Base-by-base conservation (phyloP, 208 protist species). In the Endotrypanum monterogeii region DNA sequence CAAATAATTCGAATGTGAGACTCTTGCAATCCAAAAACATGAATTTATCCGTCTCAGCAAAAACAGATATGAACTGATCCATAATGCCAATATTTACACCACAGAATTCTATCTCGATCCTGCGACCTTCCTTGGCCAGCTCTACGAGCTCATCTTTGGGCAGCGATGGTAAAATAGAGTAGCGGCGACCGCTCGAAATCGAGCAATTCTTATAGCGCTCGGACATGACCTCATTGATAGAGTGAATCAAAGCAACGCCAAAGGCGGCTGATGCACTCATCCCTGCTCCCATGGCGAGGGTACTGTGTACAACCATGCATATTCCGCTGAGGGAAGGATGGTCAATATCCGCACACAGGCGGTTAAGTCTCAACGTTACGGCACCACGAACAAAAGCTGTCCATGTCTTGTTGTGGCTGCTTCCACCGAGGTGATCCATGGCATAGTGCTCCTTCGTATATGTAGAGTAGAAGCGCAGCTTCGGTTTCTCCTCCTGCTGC, bases 11-110 rank as follows among this genome's bases (percentile, higher is more conserved):
- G 76, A 83, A 89, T n/a, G 67, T 74, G 37, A 89, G 80, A 20
- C 84, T 77, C 57, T 83, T 76, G 83, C 95, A 98, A 80, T 98
- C 93, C 16, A 94, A 78, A 56, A 92, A 87, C 80, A 94, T 88
- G 74, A 91, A 94, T 73, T 85, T 86, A 80, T 88, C 83, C 11
- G 71, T 67, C 57, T 97, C 86, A 30, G 92, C 73, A 23, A 98
- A 83, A 58, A 78, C 90, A 4, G 90, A 91, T 66, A 84, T 88
- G 71, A 96, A 93, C 86, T 98, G 95, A 71, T 97, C 95, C 95
- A 98, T 97, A 80, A 98, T 97, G 70, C 95, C 95, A 69, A 96
- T 93, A 11, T 95, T 90, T 6, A 94, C 86, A 35, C 89, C 86
- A 50, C 89, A 94, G 78, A 86, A 98, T 48, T 91, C 79, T 58